These are phyloP conservation scores for Leishmania major DNA, from an alignment of 208 protist genomes.

Conservation along the genomic window DNA sequence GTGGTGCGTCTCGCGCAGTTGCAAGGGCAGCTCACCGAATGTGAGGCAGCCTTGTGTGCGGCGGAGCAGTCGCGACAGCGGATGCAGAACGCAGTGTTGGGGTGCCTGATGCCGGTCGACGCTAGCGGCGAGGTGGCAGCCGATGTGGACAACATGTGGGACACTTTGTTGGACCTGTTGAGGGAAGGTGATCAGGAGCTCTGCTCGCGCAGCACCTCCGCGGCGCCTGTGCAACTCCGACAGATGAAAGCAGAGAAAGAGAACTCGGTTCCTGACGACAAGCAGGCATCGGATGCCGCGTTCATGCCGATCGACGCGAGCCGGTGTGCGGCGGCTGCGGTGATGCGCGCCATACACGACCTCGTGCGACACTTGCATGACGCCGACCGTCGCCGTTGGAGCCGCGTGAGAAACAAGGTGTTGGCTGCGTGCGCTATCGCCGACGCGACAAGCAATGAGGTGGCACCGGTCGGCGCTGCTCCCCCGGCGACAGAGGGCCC, in stretches of 20 bases:
- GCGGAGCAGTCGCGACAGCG: constrained; percentile 15
- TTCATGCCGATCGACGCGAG: background rate
- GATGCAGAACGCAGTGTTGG: constrained; percentile 4
- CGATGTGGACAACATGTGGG: background rate
- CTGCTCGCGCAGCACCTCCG: background rate
- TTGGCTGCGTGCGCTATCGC: background rate
- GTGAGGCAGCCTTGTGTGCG: constrained; percentile 10
- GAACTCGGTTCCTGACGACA: background rate
- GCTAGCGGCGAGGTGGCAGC: background rate
- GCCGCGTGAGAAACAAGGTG: background rate
- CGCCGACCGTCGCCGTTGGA: constrained; percentile 13
- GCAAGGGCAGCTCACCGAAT: constrained; percentile 18
- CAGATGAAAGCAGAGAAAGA: background rate
- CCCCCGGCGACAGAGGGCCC: background rate
- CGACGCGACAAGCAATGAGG: background rate
- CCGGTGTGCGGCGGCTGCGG: constrained; percentile 7
- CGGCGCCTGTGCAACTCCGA: background rate
- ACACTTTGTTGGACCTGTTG: constrained; percentile 2
- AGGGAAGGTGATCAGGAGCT: background rate
- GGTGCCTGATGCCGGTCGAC: background rate
- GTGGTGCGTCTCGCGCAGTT: constrained; percentile 10
- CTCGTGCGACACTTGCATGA: constrained; percentile 11
- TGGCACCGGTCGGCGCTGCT: background rate
- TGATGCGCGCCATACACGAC: constrained; percentile 10
- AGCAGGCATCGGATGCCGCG: background rate